Evolutionary conservation across 2,329 filamentous ascomycete genomes (phyloP), one percentile per base, ranked within the genome.

Genomic region (Penicillium griseofulvum): DNA sequence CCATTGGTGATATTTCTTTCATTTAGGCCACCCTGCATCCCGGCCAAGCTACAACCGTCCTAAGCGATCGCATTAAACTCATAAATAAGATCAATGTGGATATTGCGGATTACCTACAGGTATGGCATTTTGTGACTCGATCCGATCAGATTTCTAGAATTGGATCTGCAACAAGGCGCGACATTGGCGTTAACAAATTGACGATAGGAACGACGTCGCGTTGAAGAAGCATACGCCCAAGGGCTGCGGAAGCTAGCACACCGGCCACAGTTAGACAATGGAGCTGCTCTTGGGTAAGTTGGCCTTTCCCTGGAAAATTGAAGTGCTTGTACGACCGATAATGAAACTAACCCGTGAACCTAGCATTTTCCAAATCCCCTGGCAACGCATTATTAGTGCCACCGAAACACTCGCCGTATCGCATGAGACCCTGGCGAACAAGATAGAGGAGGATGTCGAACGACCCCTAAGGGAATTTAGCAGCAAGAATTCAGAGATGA

Each of bases 51-150:
- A 89, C 91, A 37, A 82, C 84, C 52, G 83, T 91, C 56, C 83
- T 97, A 67, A 89, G 87, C 74, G 92, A 97, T 66, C 90, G 94
- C 68, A 84, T 97, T 65, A 89, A 89, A 75, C 85, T 91, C 75
- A 93, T 97, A 71, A 84, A 83, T 67, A 91, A 87, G 74, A 79
- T 96, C 77, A 97, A 99, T 75, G 77, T 81, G 65, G 91, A 97
- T 71, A 90, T 99, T 68, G 93, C 93, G 73, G 93, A 97, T 77
- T 99, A 93, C 91, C 83, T 99, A 59, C 89, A 93, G 87, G 92
- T 96, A 85, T 75, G 76, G 63, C 52, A 49, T 59, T 34, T 26
- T 52, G 34, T 36, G 48, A 45, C 12, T 34, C 41, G n/a, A 24
- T 9, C 14, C 14, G 39, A 37, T 43, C 57, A 54, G 44, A 61